phyloP scores from a whole-genome alignment of 73 alveolate species.

The Tetrahymena thermophila region DNA sequence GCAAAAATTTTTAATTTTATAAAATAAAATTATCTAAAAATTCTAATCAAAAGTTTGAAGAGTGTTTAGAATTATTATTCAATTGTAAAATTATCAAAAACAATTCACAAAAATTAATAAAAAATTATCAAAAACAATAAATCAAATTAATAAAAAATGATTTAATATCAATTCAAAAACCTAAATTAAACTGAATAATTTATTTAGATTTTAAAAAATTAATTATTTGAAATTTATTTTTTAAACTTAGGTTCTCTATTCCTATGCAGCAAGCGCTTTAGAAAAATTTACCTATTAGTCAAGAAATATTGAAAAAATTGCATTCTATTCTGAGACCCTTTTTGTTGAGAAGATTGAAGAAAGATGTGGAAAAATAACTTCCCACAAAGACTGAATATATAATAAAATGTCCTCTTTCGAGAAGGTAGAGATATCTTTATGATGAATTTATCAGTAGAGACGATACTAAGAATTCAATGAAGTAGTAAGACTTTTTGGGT shows the following conservation, averaged over 20 bases:
- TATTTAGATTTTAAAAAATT: no score
- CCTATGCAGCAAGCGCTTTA: conserved; percentile 89
- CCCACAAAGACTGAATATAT: conserved; percentile 95
- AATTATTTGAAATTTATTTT: conserved; percentile 6
- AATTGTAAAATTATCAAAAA: no score
- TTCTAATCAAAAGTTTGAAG: no score
- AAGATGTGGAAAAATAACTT: conserved; percentile 96
- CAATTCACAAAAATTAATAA: no score
- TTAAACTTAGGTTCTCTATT: conserved; percentile 91
- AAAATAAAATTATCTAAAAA: no score
- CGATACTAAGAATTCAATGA: conserved; percentile 65
- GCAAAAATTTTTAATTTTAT: neutral
- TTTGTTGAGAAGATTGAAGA: conserved; percentile 92
- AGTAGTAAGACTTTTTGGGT: conserved; percentile 84
- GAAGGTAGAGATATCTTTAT: conserved; percentile 94
- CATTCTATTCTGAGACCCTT: conserved; percentile 95
- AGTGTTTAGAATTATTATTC: no score
- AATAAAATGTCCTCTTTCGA: conserved; percentile 85
- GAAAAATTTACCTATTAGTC: conserved; percentile 66
- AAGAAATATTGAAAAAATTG: conserved; percentile 77
- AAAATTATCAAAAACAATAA: no score
- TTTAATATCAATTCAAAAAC: neutral
- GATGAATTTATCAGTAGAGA: conserved; percentile 89
- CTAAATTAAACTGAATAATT: no score
- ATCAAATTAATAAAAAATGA: no score